phyloP scores from a whole-genome alignment of 164 flowering plant genomes.

The Aristolochia californica region DNA sequence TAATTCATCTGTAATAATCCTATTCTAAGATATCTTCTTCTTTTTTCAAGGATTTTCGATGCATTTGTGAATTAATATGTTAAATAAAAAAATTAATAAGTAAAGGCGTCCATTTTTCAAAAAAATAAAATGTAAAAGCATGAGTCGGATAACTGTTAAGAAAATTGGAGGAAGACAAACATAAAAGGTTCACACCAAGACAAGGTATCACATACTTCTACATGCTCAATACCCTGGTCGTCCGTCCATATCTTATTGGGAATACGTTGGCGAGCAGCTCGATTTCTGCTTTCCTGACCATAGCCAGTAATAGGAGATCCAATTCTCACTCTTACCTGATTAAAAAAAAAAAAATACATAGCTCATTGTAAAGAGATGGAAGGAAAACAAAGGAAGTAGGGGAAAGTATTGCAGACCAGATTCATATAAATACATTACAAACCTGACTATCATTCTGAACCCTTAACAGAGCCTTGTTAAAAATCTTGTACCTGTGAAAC shows the following conservation, averaged over 20 bases:
- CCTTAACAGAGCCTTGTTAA: conserved; percentile 64
- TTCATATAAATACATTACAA: conserved; percentile 7
- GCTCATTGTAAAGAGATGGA: background rate
- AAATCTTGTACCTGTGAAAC: conserved; percentile 66
- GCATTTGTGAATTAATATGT: too few species aligned
- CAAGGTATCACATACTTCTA: conserved; percentile 22
- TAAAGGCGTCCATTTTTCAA: too few species aligned
- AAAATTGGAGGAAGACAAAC: too few species aligned
- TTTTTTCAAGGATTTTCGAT: too few species aligned
- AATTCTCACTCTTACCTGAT: conserved; percentile 75
- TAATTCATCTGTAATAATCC: too few species aligned
- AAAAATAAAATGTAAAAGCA: too few species aligned
- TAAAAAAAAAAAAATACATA: background rate
- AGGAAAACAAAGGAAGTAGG: background rate
- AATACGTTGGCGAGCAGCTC: conserved; percentile 88
- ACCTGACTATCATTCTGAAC: conserved; percentile 86
- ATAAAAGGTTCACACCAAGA: too few species aligned
- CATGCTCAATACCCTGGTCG: conserved; percentile 77
- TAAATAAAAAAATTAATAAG: too few species aligned
- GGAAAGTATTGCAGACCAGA: conserved; percentile 4
- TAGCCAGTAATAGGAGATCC: conserved; percentile 91
- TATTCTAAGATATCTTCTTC: too few species aligned
- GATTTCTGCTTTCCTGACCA: conserved; percentile 91
- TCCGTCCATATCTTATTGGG: conserved; percentile 74
- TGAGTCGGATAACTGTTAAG: too few species aligned